phyloP scores from a whole-genome alignment of 768 basidiomycete species.

The Termitomyces sp. region DNA sequence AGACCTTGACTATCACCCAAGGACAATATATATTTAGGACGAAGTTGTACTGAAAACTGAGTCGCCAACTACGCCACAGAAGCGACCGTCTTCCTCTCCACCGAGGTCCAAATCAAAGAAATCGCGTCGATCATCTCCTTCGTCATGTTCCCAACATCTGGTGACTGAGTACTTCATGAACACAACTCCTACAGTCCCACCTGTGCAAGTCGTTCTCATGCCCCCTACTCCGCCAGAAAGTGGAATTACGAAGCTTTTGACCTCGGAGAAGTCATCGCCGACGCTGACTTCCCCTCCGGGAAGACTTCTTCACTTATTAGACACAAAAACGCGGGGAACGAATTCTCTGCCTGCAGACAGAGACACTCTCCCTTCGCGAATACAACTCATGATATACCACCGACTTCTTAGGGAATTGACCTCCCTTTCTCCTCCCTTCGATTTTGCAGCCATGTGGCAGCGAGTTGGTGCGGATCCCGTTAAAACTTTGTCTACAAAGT shows the following conservation, averaged over 20 bases:
- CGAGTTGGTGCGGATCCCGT: constrained; percentile 37
- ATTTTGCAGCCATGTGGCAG: constrained; percentile 51
- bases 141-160: constrained; percentile 11
- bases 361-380: constrained; percentile 52
- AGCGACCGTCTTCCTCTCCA: constrained; percentile 3
- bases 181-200: not conserved
- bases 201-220: not conserved
- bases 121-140: constrained; percentile 15
- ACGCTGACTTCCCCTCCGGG: constrained; percentile 11
- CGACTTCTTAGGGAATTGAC: constrained; percentile 54
- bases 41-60: constrained; percentile 34
- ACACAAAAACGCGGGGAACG: constrained; percentile 65
- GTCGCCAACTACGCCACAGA: constrained; percentile 1
- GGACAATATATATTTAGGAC: constrained; percentile 32
- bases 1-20: not conserved
- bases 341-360: constrained; percentile 47
- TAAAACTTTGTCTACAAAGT: constrained; percentile 42
- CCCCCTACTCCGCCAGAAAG: not conserved
- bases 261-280: not conserved
- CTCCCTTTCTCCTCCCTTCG: constrained; percentile 35
- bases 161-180: constrained; percentile 8
- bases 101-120: constrained; percentile 10
- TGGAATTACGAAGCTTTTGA: not conserved
- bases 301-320: constrained; percentile 40
- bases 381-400: constrained; percentile 79